These are phyloP conservation scores for Narthecium ossifragum DNA, from an alignment of 106 monocot genomes.

Conservation along the genomic window DNA sequence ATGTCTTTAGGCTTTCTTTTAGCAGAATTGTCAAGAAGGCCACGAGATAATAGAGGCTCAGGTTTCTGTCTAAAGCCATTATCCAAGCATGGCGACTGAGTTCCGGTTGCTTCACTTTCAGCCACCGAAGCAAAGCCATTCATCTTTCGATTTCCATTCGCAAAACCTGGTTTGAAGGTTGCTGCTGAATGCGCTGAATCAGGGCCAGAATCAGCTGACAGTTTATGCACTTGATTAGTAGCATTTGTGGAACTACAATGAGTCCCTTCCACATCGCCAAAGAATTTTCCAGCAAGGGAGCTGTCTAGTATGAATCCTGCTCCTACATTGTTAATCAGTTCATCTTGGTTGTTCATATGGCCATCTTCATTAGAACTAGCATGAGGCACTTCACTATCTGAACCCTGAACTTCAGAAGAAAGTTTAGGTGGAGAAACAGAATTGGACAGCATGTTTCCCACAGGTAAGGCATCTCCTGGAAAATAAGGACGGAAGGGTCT, in stretches of 20 bases:
- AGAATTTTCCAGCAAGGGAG: no score
- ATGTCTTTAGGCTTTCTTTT: neutral
- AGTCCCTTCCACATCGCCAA: no score
- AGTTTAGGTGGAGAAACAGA: neutral
- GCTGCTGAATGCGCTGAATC: neutral
- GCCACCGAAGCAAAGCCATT: neutral
- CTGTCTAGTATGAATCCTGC: no score
- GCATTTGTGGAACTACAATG: constrained; percentile 1
- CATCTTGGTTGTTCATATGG: neutral
- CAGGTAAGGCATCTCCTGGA: neutral
- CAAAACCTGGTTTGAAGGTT: no score
- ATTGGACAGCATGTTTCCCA: neutral
- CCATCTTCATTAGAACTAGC: neutral
- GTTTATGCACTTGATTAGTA: neutral
- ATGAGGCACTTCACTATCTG: neutral
- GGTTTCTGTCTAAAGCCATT: neutral
- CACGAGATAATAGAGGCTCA: neutral
- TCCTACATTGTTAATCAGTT: no score
- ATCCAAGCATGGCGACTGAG: neutral
- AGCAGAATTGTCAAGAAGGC: neutral
- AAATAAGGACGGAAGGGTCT: neutral
- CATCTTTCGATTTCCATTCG: no score
- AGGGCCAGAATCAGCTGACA: neutral
- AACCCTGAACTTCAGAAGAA: neutral
- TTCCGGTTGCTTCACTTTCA: neutral